Percentiles rank a stretch among this genome's conserved stretches.
phyloP scores from a whole-genome alignment of 1,284 basidiomycete species.

The Sporisorium exsertum region DNA sequence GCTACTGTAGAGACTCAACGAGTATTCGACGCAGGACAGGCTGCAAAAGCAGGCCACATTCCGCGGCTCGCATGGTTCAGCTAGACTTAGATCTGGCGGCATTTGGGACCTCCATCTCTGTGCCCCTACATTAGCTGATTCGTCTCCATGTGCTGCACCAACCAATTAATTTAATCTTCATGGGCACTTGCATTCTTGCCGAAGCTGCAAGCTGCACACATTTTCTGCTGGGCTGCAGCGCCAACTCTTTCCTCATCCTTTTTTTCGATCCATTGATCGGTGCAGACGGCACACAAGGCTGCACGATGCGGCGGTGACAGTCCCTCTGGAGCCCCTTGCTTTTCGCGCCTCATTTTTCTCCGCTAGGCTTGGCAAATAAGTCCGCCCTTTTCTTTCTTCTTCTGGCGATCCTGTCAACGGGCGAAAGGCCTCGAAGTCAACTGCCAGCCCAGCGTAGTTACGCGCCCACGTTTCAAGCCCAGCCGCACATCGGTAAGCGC shows the following conservation, averaged over 20 bases:
- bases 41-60: constrained; percentile 1
- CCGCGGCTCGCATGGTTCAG: not conserved
- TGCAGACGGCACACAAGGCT: not conserved
- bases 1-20: no score
- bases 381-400: not conserved
- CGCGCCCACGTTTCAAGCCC: constrained; percentile 6
- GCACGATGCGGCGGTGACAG: not conserved
- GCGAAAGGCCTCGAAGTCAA: not conserved
- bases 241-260: no score
- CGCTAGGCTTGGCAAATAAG: not conserved
- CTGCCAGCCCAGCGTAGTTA: not conserved
- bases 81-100: not conserved
- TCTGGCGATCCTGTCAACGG: not conserved
- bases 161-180: no score
- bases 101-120: not conserved
- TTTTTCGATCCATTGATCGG: no score
- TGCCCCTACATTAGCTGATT: not conserved
- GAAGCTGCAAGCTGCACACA: no score
- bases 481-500: not conserved
- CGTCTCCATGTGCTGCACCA: no score
- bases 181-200: no score
- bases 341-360: constrained; percentile 5
- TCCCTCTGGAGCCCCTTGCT: constrained; percentile 7
- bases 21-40: not conserved
- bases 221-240: no score